phyloP scores from a whole-genome alignment of 192 early-diverging fungal genomes.

The Umbelopsis isabellina region DNA sequence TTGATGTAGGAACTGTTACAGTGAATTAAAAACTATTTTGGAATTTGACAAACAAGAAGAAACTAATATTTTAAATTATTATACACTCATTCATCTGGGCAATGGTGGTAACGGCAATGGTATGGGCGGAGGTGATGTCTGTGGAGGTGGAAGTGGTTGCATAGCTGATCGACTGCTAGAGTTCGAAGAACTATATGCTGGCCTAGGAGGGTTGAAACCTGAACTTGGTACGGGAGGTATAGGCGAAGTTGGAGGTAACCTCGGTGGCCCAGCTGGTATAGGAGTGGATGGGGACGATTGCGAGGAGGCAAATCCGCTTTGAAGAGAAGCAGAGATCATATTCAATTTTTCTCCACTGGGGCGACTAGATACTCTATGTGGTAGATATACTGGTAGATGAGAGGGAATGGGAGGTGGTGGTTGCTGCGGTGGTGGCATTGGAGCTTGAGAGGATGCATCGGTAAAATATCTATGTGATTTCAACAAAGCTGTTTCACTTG shows the following conservation, averaged over 20 bases:
- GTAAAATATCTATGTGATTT: conserved; percentile 1
- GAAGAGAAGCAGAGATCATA: background rate
- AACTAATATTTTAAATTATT: background rate
- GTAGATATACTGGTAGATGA: background rate
- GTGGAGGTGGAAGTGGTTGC: conserved; percentile 2
- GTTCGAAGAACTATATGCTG: too few species aligned
- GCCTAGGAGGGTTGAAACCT: background rate
- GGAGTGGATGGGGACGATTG: background rate
- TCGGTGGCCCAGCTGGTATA: background rate
- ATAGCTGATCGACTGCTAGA: background rate
- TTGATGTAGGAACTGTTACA: too few species aligned
- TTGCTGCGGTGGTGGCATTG: conserved; percentile 12
- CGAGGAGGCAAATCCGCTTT: background rate
- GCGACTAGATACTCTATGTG: background rate
- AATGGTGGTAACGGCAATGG: background rate
- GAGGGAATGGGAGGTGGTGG: conserved; percentile 15
- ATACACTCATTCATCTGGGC: conserved; percentile 11
- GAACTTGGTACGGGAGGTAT: conserved; percentile 1
- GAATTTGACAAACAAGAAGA: background rate
- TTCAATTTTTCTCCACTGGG: background rate
- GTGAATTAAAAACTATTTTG: background rate
- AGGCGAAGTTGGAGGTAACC: background rate
- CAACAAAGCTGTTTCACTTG: background rate
- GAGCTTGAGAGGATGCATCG: background rate
- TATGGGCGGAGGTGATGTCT: conserved; percentile 5